Percentiles rank a stretch among this genome's conserved stretches.
Evolutionary conservation across 768 basidiomycete genomes (phyloP).

Genomic region (Boletus rubroflammeus): DNA sequence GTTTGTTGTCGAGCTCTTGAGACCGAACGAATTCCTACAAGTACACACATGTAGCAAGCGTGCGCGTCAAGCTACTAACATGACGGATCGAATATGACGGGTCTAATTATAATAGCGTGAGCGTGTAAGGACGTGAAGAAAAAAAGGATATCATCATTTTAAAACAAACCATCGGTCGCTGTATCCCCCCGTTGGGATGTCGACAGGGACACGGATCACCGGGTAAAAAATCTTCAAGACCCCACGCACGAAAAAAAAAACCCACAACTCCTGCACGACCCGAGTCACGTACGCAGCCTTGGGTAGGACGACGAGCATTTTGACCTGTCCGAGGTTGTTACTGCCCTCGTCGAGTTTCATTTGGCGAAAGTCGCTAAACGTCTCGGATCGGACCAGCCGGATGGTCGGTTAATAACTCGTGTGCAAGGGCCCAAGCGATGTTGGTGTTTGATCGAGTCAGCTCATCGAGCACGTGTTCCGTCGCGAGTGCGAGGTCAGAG

Average conservation of each 20-base stretch:
- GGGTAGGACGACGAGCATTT: slow-evolving; percentile 22
- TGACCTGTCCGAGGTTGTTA: slow-evolving; percentile 11
- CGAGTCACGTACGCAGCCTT: slow-evolving; percentile 1
- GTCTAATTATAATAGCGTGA: too few species aligned
- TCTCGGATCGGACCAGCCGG: slow-evolving; percentile 18
- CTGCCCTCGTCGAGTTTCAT: slow-evolving; percentile 12
- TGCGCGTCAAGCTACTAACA: not conserved
- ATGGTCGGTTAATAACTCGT: slow-evolving; percentile 16
- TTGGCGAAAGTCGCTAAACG: slow-evolving; percentile 23
- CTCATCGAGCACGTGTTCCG: slow-evolving; percentile 8
- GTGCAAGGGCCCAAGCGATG: not conserved
- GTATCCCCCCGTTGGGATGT: not conserved
- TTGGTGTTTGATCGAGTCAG: not conserved
- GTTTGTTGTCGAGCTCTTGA: too few species aligned
- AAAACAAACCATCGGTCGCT: not conserved
- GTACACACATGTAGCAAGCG: not conserved
- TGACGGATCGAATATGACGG: too few species aligned
- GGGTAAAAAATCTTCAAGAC: too few species aligned
- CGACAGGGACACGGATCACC: not conserved
- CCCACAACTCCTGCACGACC: slow-evolving; percentile 16
- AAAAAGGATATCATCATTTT: not conserved
- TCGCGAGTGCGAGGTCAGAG: not conserved
- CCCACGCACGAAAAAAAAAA: not conserved
- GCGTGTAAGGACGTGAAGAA: too few species aligned
- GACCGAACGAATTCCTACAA: not conserved